Evolutionary conservation across 139 green algal species (phyloP), one percentile per base, ranked within the genome.

Genomic region (Spirogloea muscicola): DNA sequence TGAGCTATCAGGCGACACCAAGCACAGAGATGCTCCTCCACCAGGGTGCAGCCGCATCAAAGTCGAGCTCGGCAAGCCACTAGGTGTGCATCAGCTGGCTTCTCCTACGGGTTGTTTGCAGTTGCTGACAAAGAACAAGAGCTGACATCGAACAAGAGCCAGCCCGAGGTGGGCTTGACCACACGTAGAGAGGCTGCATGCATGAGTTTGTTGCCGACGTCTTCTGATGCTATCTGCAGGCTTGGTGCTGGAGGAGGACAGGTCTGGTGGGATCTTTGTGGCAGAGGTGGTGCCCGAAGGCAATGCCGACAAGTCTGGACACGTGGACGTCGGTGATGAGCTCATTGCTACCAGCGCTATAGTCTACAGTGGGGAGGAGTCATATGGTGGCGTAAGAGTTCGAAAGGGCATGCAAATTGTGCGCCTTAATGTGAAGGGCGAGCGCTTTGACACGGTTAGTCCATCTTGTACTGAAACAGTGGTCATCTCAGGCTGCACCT

Each of bases 311-410:
- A 60, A 55, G 37, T 51, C 27, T n/a, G 76, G 76, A 31, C 4
- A 67, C 3, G 49, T 83, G 2, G 49, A 68, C 21, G 76, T 76
- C 0, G 76, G 76, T 25, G 76, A 83, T 39, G 27, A 83, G 76
- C 72, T 83, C 46, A 76, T 82, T 41, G 74, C 74, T 13, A 80
- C 68, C 25, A 72, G 52, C 51, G 74, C 74, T 16, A 29, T 82
- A 29, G 67, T 82, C 7, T 82, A 80, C 40, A 79, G 44, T 27
- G 27, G 49, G 25, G n/a, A 16, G 31, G 52, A 82, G 18, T 21
- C 9, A 13, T 82, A 82, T 38, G 67, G 67, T 9, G 74, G 68
- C 7, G 67, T 80, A 25, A 65, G 41, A 13, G 74, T 82, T 16
- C 48, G 42, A 21, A 77, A 77, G 66, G 72, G 72, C 34, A 68